A percentile compares a stretch with the other conserved stretches of the same genome.
phyloP scores from a whole-genome alignment of 441 rosid species.

The Mallotus repandus region DNA sequence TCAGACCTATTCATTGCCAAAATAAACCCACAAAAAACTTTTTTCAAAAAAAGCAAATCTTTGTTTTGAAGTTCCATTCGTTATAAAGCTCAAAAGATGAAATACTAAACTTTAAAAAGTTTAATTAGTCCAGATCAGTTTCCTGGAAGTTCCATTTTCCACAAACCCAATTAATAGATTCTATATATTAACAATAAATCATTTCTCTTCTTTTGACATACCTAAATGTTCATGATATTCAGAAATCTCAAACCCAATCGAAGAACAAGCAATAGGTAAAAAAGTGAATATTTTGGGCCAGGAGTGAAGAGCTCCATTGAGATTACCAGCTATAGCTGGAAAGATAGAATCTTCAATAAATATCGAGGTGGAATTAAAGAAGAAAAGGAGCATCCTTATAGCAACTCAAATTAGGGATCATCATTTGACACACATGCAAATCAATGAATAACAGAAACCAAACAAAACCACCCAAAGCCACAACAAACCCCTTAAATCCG shows the following conservation, averaged over 20 bases:
- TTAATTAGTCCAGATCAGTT: not conserved
- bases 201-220: not conserved
- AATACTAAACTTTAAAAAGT: not conserved
- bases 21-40: not conserved
- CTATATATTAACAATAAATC: not conserved
- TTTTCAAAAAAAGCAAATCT: not conserved
- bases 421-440: slow-evolving; percentile 2
- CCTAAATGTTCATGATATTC: slow-evolving; percentile 1
- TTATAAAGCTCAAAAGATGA: not conserved
- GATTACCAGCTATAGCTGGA: slow-evolving; percentile 10
- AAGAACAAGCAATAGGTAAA: not conserved
- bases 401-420: slow-evolving; percentile 16
- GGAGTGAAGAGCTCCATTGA: not conserved
- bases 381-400: slow-evolving; percentile 1
- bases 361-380: slow-evolving; percentile 14
- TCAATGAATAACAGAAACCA: not conserved
- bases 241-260: slow-evolving; percentile 10
- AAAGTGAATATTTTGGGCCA: not conserved
- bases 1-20: slow-evolving; percentile 8
- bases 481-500: slow-evolving; percentile 11
- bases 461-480: slow-evolving; percentile 4
- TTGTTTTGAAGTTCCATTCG: not conserved
- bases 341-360: slow-evolving; percentile 8
- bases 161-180: not conserved
- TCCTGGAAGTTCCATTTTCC: not conserved